Evolutionary conservation across 768 basidiomycete genomes (phyloP).

Genomic region (Ramaria sp.): DNA sequence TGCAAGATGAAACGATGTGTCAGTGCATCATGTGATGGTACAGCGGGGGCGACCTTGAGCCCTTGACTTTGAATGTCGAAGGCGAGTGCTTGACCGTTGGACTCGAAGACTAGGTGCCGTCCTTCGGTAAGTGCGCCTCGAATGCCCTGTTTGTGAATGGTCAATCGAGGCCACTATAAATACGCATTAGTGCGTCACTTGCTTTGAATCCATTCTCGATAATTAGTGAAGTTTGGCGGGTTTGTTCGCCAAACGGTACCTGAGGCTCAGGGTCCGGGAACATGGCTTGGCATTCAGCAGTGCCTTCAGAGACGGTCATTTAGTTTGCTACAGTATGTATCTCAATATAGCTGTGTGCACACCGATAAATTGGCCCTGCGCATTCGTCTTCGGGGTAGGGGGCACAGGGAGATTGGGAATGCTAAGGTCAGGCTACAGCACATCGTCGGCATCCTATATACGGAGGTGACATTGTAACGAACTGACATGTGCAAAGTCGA

Average conservation of each 20-base stretch:
- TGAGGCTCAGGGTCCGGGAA: constrained; percentile 7
- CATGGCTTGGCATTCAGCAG: not conserved
- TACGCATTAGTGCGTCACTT: not conserved
- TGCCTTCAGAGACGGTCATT: not conserved
- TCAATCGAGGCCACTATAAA: not conserved
- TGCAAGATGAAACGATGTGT: constrained; percentile 6
- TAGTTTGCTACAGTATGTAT: not conserved
- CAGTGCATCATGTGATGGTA: not conserved
- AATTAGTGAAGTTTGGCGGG: not conserved
- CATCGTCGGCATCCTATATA: not conserved
- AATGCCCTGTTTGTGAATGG: not conserved
- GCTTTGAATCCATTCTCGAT: constrained; percentile 12
- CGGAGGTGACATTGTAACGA: not conserved
- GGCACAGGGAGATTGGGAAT: constrained; percentile 7
- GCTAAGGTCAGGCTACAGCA: not conserved
- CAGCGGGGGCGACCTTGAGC: not conserved
- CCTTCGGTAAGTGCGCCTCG: constrained; percentile 13
- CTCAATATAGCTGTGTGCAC: not conserved
- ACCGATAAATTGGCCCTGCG: constrained; percentile 8
- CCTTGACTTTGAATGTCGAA: not conserved
- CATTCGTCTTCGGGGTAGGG: not conserved
- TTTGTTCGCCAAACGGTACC: constrained; percentile 9
- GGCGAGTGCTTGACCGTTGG: constrained; percentile 6
- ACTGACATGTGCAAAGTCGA: constrained; percentile 12
- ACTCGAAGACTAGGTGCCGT: constrained; percentile 11